phyloP scores from a whole-genome alignment of 495 filamentous ascomycete genomes.

The Cercophora scortea region DNA sequence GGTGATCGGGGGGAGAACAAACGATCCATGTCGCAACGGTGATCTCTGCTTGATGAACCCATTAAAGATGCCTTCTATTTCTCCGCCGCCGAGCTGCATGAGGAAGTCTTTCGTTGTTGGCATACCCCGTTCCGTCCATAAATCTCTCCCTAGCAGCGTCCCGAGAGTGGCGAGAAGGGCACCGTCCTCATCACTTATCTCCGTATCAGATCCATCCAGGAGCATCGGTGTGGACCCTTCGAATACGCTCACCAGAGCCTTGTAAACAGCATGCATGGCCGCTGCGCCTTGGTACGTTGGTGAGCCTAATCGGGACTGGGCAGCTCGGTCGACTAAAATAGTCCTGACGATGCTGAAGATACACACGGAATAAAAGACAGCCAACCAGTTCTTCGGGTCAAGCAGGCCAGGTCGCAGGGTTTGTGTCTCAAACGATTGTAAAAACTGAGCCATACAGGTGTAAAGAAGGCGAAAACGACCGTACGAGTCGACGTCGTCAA shows the following conservation, averaged over 20 bases:
- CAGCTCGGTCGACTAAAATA: constrained; percentile 34
- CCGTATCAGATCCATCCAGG: constrained; percentile 27
- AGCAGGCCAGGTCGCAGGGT: constrained; percentile 26
- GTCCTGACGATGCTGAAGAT: constrained; percentile 44
- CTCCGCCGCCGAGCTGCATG: constrained; percentile 35
- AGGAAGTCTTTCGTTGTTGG: constrained; percentile 36
- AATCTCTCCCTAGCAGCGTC: constrained; percentile 26
- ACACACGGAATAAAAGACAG: constrained; percentile 39
- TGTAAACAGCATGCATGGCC: constrained; percentile 41
- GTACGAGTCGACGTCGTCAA: constrained; percentile 37
- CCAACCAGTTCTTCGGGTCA: constrained; percentile 36
- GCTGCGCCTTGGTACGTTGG: constrained; percentile 22
- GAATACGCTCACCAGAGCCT: constrained; percentile 36
- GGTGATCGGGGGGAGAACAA: constrained; percentile 24
- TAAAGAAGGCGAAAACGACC: constrained; percentile 38
- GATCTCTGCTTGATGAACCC: constrained; percentile 39
- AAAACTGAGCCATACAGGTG: constrained; percentile 38
- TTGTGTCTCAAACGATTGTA: constrained; percentile 38
- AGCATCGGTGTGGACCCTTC: constrained; percentile 34
- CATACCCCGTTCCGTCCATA: constrained; percentile 37
- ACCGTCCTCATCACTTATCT: constrained; percentile 26
- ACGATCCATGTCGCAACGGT: constrained; percentile 17
- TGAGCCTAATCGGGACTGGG: constrained; percentile 24
- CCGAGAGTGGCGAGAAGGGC: constrained; percentile 25
- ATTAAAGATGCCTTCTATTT: constrained; percentile 31